Evolutionary conservation across 208 protist genomes (phyloP).

Genomic region (Trypanosoma brucei): DNA sequence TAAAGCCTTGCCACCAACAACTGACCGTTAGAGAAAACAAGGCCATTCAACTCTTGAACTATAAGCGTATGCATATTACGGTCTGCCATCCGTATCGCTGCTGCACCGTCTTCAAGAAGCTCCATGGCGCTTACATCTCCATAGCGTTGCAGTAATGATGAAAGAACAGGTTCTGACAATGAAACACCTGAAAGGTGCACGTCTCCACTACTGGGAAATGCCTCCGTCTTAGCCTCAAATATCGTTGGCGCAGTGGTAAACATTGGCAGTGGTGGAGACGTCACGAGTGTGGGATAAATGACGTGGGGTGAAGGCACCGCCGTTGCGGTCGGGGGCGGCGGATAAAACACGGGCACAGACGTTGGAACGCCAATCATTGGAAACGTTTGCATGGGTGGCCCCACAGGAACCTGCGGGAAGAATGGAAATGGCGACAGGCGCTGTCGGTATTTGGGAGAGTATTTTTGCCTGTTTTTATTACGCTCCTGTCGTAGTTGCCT

Average conservation of each 20-base stretch:
- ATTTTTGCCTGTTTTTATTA: slow-evolving; percentile 74
- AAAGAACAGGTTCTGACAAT: slow-evolving; percentile 52
- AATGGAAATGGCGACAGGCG: slow-evolving; percentile 22
- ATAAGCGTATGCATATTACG: slow-evolving; percentile 45
- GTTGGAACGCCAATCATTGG: slow-evolving; percentile 36
- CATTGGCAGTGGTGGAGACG: slow-evolving; percentile 17
- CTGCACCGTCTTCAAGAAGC: slow-evolving; percentile 35
- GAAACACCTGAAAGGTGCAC: slow-evolving; percentile 56
- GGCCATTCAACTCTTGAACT: slow-evolving; percentile 72
- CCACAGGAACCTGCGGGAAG: slow-evolving; percentile 28
- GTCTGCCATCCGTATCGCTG: slow-evolving; percentile 61
- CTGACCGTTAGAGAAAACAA: slow-evolving; percentile 70
- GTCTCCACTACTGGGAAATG: slow-evolving; percentile 66
- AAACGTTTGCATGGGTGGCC: slow-evolving; percentile 50
- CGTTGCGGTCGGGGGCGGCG: slow-evolving; percentile 8
- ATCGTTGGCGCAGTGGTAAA: slow-evolving; percentile 11
- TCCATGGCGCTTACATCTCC: slow-evolving; percentile 50
- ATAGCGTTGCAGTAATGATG: slow-evolving; percentile 62
- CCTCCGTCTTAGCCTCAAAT: slow-evolving; percentile 24
- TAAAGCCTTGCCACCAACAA: slow-evolving; percentile 63
- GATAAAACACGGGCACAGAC: slow-evolving; percentile 56
- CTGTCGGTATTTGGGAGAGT: slow-evolving; percentile 65
- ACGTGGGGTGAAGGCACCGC: slow-evolving; percentile 23
- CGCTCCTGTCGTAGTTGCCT: slow-evolving; percentile 83
- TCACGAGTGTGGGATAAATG: slow-evolving; percentile 20